Evolutionary conservation across 2,329 filamentous ascomycete species (phyloP), one percentile per base, ranked within the genome.

Genomic region (Claviceps lovelessii): DNA sequence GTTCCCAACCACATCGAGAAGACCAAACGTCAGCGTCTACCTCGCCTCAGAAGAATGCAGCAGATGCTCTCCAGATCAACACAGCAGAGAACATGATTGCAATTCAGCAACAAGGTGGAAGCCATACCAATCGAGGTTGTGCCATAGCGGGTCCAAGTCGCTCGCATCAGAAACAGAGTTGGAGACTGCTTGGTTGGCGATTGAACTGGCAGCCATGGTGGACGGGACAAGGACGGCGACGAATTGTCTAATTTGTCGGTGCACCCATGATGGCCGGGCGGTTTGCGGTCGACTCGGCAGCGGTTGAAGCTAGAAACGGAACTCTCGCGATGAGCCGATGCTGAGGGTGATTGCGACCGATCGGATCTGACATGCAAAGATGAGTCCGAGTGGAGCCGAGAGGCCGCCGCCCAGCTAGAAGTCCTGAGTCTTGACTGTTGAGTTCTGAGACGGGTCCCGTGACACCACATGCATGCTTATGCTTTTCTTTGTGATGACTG

Each of bases 41-140:
- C 29, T 17, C 4, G 10, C 35, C 13, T 41, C 5, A 41, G 15
- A n/a, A 19, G 17, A 17, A 17, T 3, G 29, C 13, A 31, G 13
- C 28, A 6, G 10, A 33, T 6, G 11, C 8, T 44, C 33, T n/a
- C 29, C 39, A 9, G 39, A 48, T 28, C 5, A 9, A 33, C 9
- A 28, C 8, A 23, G 31, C 10, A 10, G 5, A 45, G 1, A n/a
- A 46, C 31, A 28, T 28, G 13, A n/a, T 29, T 15, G 9, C 41
- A 31, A n/a, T 37, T 37, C 31, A 39, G 15, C 19, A 28, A 15
- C 39, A 46, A 31, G 29, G 15, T 15, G 9, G 8, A 6, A 76
- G 13, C 15, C 81, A 65, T 78, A 88, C 85, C 84, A 85, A 72
- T 88, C 81, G 64, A 87, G 76, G 68, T 88, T 78, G 65, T 88